Percentiles rank a stretch among this genome's conserved stretches.
phyloP scores from a whole-genome alignment of 805 yeast species.

The Metschnikowia matae region DNA sequence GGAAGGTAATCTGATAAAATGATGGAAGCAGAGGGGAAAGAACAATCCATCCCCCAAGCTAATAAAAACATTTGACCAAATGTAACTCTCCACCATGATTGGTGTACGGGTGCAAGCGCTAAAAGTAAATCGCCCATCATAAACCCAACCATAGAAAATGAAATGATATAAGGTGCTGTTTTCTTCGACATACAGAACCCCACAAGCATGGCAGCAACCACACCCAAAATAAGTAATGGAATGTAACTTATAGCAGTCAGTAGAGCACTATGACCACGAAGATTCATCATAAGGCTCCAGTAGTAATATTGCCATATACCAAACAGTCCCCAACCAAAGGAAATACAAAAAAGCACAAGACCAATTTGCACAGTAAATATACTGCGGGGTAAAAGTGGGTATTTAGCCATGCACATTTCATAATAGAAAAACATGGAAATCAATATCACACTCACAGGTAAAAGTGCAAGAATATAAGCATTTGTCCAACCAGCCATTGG shows the following conservation, averaged over 20 bases:
- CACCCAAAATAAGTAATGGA: conserved; percentile 51
- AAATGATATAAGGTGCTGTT: conserved; percentile 48
- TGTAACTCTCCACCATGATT: conserved; percentile 55
- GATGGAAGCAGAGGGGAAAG: conserved; percentile 71
- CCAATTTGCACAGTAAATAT: conserved; percentile 44
- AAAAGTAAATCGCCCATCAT: conserved; percentile 50
- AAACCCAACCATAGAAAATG: conserved; percentile 51
- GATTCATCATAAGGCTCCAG: conserved; percentile 47
- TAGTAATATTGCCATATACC: conserved; percentile 70
- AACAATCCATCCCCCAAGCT: conserved; percentile 74
- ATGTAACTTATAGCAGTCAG: conserved; percentile 36
- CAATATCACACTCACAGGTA: conserved; percentile 48
- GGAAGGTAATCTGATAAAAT: conserved; percentile 59
- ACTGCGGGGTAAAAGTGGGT: conserved; percentile 54
- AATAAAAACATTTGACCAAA: conserved; percentile 54
- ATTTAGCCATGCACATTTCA: conserved; percentile 42
- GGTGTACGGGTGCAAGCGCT: conserved; percentile 54
- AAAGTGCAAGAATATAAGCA: conserved; percentile 54
- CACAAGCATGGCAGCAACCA: conserved; percentile 50
- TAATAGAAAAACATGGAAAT: conserved; percentile 41
- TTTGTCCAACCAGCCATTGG: conserved; percentile 65
- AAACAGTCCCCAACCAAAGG: conserved; percentile 74
- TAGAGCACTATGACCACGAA: conserved; percentile 44
- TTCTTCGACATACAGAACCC: conserved; percentile 44
- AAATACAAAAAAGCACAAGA: conserved; percentile 47